phyloP scores from a whole-genome alignment of 768 basidiomycete genomes.

The Gelatoporia subvermispora region DNA sequence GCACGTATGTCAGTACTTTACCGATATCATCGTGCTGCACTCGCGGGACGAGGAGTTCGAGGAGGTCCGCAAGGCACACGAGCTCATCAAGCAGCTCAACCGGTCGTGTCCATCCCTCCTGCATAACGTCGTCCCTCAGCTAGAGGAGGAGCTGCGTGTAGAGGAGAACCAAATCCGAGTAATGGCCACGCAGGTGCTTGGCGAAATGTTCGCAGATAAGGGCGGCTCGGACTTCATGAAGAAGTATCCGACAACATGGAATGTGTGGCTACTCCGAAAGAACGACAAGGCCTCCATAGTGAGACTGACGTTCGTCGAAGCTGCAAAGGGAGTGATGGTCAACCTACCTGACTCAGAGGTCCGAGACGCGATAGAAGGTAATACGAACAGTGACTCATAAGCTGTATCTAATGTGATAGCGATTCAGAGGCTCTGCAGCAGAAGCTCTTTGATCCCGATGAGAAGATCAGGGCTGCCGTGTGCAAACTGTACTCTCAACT shows the following conservation, averaged over 20 bases:
- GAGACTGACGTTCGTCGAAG: slow-evolving; percentile 76
- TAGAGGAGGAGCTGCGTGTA: slow-evolving; percentile 84
- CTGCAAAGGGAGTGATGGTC: slow-evolving; percentile 52
- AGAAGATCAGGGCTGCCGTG: slow-evolving; percentile 80
- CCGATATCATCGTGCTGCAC: slow-evolving; percentile 72
- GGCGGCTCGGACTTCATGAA: slow-evolving; percentile 66
- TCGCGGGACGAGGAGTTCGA: slow-evolving; percentile 59
- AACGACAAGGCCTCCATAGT: slow-evolving; percentile 72
- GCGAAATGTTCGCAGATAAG: slow-evolving; percentile 85
- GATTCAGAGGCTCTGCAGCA: slow-evolving; percentile 47
- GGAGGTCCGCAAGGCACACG: slow-evolving; percentile 73
- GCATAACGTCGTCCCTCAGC: slow-evolving; percentile 86
- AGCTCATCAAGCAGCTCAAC: slow-evolving; percentile 79
- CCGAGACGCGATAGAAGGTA: slow-evolving; percentile 69
- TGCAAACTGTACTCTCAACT: slow-evolving; percentile 78
- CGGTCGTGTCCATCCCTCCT: slow-evolving; percentile 76
- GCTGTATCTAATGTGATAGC: background rate
- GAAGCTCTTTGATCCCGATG: slow-evolving; percentile 85
- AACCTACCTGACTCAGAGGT: slow-evolving; percentile 55
- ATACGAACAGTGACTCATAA: slow-evolving; percentile 4
- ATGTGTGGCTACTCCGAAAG: slow-evolving; percentile 71
- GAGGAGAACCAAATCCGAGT: slow-evolving; percentile 66
- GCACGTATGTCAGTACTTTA: slow-evolving; percentile 88
- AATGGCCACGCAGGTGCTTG: slow-evolving; percentile 83
- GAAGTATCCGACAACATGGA: slow-evolving; percentile 85